Conservation (phyloP, 2,329 filamentous ascomycete species). For the Alternaria ventricosa region DNA sequence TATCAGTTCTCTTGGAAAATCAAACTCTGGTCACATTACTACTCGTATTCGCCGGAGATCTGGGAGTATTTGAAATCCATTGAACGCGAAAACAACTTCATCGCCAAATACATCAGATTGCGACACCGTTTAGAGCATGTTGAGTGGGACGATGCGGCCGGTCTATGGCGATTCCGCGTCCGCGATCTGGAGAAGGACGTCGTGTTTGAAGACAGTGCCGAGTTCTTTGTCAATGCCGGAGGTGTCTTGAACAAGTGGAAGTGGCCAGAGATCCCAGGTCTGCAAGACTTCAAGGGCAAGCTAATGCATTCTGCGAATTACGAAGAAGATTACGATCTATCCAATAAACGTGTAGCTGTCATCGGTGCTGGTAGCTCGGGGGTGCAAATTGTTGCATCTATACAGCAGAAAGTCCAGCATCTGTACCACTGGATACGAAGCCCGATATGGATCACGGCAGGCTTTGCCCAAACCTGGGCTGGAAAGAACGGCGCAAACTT, state of each 20-base stretch:
- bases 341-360: constrained; percentile 51
- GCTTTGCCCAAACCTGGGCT: constrained; percentile 57
- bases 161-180: constrained; percentile 22
- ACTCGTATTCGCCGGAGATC: constrained; percentile 57
- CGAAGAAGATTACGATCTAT: constrained; percentile 47
- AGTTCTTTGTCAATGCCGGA: constrained; percentile 33
- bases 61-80: constrained; percentile 57
- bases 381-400: constrained; percentile 53
- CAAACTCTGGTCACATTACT: constrained; percentile 52
- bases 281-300: constrained; percentile 51
- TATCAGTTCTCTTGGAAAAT: constrained; percentile 60
- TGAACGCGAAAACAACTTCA: constrained; percentile 42
- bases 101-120: constrained; percentile 32
- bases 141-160: constrained; percentile 24
- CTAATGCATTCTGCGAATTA: constrained; percentile 54
- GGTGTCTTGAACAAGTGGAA: constrained; percentile 46
- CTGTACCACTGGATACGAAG: constrained; percentile 53
- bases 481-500: constrained; percentile 57
- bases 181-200: constrained; percentile 21
- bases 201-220: constrained; percentile 25
- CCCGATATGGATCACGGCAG: constrained; percentile 58
- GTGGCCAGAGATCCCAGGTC: constrained; percentile 51
- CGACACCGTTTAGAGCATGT: constrained; percentile 23
- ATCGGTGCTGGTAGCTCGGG: constrained; percentile 52
- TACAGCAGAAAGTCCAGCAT: constrained; percentile 47